A percentile compares a stretch with the other conserved stretches of the same genome.
phyloP scores from a whole-genome alignment of 2,329 filamentous ascomycete genomes.

The Lachnellula hyalina region DNA sequence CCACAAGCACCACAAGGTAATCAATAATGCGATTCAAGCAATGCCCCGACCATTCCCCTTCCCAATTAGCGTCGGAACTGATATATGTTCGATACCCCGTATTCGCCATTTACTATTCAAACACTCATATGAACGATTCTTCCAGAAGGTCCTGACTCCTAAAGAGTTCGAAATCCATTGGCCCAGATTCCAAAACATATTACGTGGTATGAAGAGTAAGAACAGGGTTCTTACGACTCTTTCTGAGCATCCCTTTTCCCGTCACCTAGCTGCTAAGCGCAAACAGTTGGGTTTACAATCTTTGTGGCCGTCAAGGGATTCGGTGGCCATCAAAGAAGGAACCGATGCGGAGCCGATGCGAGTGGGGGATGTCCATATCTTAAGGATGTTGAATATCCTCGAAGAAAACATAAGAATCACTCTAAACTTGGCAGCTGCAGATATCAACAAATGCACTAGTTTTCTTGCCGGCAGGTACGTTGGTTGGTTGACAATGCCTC shows the following conservation, averaged over 20 bases:
- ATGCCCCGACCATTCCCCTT: conserved; percentile 50
- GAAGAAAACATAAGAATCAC: no score
- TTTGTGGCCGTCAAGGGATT: no score
- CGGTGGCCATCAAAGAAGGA: background rate
- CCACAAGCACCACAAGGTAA: no score
- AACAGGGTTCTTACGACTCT: no score
- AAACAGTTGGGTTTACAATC: no score
- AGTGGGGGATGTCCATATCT: background rate
- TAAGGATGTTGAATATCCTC: background rate
- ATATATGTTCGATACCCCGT: conserved; percentile 67
- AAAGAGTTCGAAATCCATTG: conserved; percentile 11
- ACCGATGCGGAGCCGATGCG: background rate
- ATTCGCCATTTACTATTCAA: conserved; percentile 36
- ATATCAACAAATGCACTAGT: no score
- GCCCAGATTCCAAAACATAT: background rate
- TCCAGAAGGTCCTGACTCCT: conserved; percentile 11
- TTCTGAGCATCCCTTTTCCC: no score
- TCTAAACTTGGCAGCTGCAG: no score
- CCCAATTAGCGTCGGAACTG: conserved; percentile 67
- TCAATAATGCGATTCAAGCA: background rate
- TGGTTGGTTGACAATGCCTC: background rate
- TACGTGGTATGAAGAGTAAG: no score
- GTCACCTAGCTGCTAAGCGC: background rate
- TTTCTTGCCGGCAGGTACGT: conserved; percentile 25
- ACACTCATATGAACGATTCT: conserved; percentile 3